Evolutionary conservation across 176 grass and related monocot species (phyloP).

Genomic region (Luzula sylvatica): DNA sequence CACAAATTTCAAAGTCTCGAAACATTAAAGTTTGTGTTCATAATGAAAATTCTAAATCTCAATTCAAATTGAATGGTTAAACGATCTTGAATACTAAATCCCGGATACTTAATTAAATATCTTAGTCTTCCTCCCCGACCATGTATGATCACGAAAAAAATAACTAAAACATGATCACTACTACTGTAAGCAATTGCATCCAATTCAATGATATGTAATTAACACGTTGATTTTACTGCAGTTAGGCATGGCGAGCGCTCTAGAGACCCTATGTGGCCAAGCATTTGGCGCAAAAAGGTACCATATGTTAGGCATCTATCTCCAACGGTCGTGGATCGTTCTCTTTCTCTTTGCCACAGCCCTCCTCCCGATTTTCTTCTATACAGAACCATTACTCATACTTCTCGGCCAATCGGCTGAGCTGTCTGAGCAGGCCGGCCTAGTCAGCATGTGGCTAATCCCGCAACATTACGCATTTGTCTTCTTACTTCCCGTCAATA

Average conservation of each 20-base stretch:
- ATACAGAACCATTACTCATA: conserved; percentile 19
- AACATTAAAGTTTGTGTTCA: too few relatives aligned
- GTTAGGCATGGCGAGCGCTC: conserved; percentile 37
- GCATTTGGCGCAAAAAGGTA: conserved; percentile 30
- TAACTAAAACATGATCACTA: too few relatives aligned
- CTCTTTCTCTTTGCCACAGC: conserved; percentile 7
- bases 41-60: too few relatives aligned
- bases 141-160: too few relatives aligned
- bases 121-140: too few relatives aligned
- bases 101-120: too few relatives aligned
- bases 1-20: too few relatives aligned
- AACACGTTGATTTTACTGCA: too few relatives aligned
- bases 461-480: conserved; percentile 18
- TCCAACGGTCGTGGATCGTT: conserved; percentile 35
- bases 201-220: too few relatives aligned
- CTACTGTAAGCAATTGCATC: too few relatives aligned
- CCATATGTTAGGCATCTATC: conserved; percentile 28
- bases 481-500: conserved; percentile 18
- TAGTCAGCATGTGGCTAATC: conserved; percentile 22
- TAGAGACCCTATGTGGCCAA: conserved; percentile 38
- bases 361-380: conserved; percentile 24
- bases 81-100: too few relatives aligned
- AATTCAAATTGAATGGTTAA: too few relatives aligned
- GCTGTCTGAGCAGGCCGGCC: conserved; percentile 10
- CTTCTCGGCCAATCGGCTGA: conserved; percentile 19